These are phyloP conservation scores for Eudorina sp. DNA, from an alignment of 139 green algal species.

Conservation along the genomic window DNA sequence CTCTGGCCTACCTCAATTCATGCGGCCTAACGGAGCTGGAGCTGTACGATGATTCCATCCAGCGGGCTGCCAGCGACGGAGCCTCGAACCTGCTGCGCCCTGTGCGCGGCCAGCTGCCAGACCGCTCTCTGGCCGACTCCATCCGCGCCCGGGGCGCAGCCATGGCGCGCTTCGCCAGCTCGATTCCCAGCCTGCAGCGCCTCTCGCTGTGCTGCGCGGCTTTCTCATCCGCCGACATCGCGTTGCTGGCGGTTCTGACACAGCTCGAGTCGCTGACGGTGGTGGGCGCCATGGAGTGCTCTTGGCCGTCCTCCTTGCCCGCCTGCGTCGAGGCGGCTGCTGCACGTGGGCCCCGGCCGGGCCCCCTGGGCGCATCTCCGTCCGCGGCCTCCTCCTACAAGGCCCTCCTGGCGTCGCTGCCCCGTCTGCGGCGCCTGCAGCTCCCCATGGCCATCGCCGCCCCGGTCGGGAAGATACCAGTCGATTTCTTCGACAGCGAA, in stretches of 20 bases:
- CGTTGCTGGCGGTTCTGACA: not conserved
- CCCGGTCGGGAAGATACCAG: too few relatives aligned
- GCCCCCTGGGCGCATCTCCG: too few relatives aligned
- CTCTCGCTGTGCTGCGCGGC: conserved; percentile 4
- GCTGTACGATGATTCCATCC: not conserved
- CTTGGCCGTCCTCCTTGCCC: not conserved
- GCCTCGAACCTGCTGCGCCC: conserved; percentile 4
- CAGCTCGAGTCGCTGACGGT: not conserved
- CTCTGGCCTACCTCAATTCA: not conserved
- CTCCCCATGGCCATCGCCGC: not conserved
- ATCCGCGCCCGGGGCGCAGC: not conserved
- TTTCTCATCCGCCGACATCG: not conserved
- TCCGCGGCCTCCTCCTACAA: not conserved
- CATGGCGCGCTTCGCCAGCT: not conserved
- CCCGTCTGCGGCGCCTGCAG: not conserved
- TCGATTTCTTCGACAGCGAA: not conserved
- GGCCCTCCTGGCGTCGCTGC: not conserved
- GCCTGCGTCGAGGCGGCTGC: not conserved
- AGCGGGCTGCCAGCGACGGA: not conserved
- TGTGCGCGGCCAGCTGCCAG: not conserved
- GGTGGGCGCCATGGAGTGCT: conserved; percentile 7
- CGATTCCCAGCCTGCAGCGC: not conserved
- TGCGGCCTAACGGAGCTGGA: conserved; percentile 1
- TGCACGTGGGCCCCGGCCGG: not conserved
- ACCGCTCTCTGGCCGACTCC: not conserved